Conservation (phyloP, 352 stramenopile species). For the Phytophthora uliginosa region DNA sequence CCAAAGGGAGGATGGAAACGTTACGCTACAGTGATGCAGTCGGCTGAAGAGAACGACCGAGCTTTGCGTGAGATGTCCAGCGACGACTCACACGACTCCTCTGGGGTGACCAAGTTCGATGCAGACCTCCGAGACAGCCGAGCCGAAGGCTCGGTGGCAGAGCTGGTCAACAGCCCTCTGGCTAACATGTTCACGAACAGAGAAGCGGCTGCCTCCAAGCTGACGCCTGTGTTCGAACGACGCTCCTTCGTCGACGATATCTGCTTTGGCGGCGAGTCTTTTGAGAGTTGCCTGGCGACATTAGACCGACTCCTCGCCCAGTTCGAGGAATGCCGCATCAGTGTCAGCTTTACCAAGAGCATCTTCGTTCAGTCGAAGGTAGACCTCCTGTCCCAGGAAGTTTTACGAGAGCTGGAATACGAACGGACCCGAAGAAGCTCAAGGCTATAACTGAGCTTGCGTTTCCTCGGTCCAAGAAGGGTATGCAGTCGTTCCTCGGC, state of each 20-base stretch:
- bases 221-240: neutral
- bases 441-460: neutral
- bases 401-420: neutral
- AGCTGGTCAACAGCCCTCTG: neutral
- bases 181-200: neutral
- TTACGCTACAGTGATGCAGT: neutral
- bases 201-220: neutral
- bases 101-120: no score
- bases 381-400: neutral
- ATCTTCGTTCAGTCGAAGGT: neutral
- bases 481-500: neutral
- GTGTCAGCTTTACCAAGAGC: neutral
- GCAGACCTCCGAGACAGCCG: no score
- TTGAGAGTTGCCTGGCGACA: no score
- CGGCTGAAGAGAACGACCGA: neutral
- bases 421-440: neutral
- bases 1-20: neutral
- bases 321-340: neutral
- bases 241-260: neutral
- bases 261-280: neutral
- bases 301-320: neutral
- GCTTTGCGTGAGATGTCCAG: neutral
- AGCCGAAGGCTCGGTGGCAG: neutral
- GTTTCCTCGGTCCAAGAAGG: neutral
- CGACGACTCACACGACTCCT: no score